Evolutionary conservation across 352 stramenopile species (phyloP).

Genomic region (Blastocystis sp.): DNA sequence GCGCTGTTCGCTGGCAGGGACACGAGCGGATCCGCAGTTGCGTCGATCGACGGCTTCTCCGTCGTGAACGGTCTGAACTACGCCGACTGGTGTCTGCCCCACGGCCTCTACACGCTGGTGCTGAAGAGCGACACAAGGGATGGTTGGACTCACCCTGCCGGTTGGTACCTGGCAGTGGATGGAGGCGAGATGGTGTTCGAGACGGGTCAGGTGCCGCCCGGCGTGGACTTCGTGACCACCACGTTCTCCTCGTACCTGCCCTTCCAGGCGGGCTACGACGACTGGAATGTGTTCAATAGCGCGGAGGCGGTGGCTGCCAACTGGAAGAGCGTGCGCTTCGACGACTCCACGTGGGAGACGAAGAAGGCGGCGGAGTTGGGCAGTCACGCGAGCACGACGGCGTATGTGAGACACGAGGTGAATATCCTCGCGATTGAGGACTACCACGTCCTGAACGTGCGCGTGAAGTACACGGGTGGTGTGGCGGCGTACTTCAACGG

Average conservation of each 20-base stretch:
- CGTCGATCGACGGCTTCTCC: background rate
- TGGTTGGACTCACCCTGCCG: slow-evolving; percentile 24
- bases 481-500: slow-evolving; percentile 7
- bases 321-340: slow-evolving; percentile 10
- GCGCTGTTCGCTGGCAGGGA: slow-evolving; percentile 2
- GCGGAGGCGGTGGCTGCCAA: background rate
- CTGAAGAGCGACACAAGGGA: background rate
- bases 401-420: background rate
- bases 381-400: background rate
- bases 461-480: slow-evolving; percentile 8
- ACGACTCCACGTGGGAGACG: slow-evolving; percentile 12
- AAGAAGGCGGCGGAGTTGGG: background rate
- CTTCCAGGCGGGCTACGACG: slow-evolving; percentile 19
- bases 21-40: background rate
- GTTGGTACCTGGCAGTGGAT: slow-evolving; percentile 49
- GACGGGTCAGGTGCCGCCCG: background rate
- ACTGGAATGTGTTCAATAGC: slow-evolving; percentile 9
- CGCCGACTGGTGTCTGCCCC: background rate
- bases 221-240: background rate
- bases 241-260: slow-evolving; percentile 24
- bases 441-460: slow-evolving; percentile 11
- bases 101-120: slow-evolving; percentile 26
- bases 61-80: background rate
- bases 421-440: background rate
- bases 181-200: slow-evolving; percentile 1